A percentile compares a stretch with the other conserved stretches of the same genome.
Conservation (phyloP, 371 early-diverging fungal species). For the Mucor plumbeus region DNA sequence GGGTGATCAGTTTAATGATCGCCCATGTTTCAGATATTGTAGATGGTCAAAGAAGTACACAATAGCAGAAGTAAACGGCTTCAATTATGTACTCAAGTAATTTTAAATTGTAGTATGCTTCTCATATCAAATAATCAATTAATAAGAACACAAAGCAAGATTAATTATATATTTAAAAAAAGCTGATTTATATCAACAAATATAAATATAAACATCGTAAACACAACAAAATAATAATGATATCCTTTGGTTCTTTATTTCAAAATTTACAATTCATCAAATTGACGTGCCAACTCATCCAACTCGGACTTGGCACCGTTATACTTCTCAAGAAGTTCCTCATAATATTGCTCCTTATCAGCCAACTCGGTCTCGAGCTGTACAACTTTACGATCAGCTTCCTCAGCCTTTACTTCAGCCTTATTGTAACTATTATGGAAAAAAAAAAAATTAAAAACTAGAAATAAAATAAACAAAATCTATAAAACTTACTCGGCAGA, state of each 20-base stretch:
- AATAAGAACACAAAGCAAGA: neutral
- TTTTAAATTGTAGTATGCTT: too few species aligned
- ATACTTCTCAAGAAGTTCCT: constrained; percentile 69
- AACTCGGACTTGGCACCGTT: constrained; percentile 69
- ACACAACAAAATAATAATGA: neutral
- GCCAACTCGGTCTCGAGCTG: constrained; percentile 68
- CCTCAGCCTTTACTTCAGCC: constrained; percentile 79
- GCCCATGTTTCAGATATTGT: neutral
- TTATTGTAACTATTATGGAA: constrained; percentile 61
- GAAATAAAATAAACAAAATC: neutral
- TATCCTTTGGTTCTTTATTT: neutral
- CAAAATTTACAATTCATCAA: constrained; percentile 71
- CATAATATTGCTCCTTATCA: constrained; percentile 67
- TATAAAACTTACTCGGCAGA: constrained; percentile 63
- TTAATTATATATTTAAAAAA: neutral
- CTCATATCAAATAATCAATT: too few species aligned
- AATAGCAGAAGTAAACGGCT: neutral
- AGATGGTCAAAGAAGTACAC: too few species aligned
- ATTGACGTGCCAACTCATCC: constrained; percentile 73
- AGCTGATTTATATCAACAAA: neutral
- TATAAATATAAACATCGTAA: neutral
- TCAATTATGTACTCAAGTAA: neutral
- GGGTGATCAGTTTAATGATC: neutral
- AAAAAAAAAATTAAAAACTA: neutral
- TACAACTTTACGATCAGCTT: constrained; percentile 70